Conservation (phyloP, 2,329 filamentous ascomycete genomes). For the Alternaria consortialis region DNA sequence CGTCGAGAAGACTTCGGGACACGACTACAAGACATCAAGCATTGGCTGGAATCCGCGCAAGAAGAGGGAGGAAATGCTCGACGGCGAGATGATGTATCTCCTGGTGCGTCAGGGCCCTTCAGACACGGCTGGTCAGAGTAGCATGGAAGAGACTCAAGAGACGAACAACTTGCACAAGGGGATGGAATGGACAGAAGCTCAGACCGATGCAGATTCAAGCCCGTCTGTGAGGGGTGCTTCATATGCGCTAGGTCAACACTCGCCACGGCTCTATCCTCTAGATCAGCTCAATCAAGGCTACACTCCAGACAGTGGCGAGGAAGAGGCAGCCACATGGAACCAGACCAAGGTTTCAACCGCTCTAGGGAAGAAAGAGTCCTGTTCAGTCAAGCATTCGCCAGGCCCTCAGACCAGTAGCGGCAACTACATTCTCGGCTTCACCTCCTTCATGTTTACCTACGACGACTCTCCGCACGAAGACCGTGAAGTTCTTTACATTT, state of each 20-base stretch:
- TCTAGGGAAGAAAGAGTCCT: too few relatives aligned
- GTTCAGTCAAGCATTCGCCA: too few relatives aligned
- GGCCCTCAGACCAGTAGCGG: neutral
- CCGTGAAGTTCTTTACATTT: constrained; percentile 77
- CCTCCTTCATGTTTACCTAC: constrained; percentile 72
- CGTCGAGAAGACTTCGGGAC: constrained; percentile 69
- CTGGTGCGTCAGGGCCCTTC: constrained; percentile 52
- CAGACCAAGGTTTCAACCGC: too few relatives aligned
- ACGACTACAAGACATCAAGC: constrained; percentile 70
- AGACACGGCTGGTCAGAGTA: neutral
- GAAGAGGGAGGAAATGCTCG: constrained; percentile 74
- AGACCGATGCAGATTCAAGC: too few relatives aligned
- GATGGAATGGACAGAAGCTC: too few relatives aligned
- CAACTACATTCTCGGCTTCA: constrained; percentile 52
- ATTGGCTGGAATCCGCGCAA: constrained; percentile 68
- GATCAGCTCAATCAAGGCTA: too few relatives aligned
- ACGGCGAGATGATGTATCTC: constrained; percentile 73
- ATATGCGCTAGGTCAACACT: too few relatives aligned
- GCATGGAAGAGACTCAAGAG: neutral
- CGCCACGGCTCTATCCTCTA: too few relatives aligned
- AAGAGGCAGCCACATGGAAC: too few relatives aligned
- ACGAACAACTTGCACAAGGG: neutral
- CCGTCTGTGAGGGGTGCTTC: too few relatives aligned
- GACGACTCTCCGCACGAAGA: constrained; percentile 60
- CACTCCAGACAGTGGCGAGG: too few relatives aligned